phyloP scores from a whole-genome alignment of 2,329 filamentous ascomycete genomes.

The Coleophoma eucalyptorum region DNA sequence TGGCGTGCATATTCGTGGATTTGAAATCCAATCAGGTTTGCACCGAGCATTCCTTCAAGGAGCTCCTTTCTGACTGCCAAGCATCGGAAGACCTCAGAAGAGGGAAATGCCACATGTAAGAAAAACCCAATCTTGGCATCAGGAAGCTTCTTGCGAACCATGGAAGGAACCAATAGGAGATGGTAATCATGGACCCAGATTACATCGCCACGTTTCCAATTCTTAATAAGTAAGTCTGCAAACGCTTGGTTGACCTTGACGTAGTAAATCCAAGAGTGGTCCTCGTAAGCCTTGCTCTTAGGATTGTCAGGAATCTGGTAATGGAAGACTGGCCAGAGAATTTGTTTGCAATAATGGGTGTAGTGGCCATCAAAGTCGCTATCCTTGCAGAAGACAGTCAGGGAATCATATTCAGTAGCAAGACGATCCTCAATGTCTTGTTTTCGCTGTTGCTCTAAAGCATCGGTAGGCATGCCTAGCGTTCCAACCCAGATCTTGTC shows the following conservation, averaged over 20 bases:
- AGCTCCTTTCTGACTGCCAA: conserved; percentile 82
- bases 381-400: conserved; percentile 83
- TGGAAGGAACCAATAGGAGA: conserved; percentile 78
- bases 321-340: conserved; percentile 96
- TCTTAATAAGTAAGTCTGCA: conserved; percentile 82
- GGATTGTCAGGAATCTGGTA: conserved; percentile 98
- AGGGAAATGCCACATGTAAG: conserved; percentile 91
- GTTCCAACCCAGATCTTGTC: conserved; percentile 91
- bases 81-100: conserved; percentile 93
- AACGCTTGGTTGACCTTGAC: conserved; percentile 90
- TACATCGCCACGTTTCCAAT: conserved; percentile 89
- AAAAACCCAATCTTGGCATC: conserved; percentile 97
- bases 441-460: conserved; percentile 70
- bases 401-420: conserved; percentile 75
- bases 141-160: conserved; percentile 86
- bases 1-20: conserved; percentile 90
- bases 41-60: conserved; percentile 87
- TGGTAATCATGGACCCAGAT: conserved; percentile 98
- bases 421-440: conserved; percentile 80
- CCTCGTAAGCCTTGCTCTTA: conserved; percentile 96
- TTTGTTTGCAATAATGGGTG: conserved; percentile 94
- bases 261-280: conserved; percentile 96
- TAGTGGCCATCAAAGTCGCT: conserved; percentile 95
- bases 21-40: conserved; percentile 91
- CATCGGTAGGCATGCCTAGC: conserved; percentile 90